phyloP scores from a whole-genome alignment of 2,329 filamentous ascomycete genomes.

The Botrytis paeoniae region DNA sequence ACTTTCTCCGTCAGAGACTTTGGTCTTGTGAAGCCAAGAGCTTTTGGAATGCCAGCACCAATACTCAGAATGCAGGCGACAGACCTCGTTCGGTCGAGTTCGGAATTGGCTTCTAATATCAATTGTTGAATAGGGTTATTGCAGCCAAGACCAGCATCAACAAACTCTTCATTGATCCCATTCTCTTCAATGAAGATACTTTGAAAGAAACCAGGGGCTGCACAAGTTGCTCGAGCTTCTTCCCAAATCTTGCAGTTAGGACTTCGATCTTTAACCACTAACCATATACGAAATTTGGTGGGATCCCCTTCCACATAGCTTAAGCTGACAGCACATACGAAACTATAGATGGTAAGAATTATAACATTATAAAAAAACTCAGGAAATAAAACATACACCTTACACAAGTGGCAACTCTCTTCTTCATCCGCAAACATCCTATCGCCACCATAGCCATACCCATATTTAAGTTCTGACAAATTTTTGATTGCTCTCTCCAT shows the following conservation, averaged over 20 bases:
- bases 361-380: neutral
- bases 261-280: neutral
- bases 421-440: neutral
- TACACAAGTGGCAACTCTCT: neutral
- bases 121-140: neutral
- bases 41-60: neutral
- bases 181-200: neutral
- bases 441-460: neutral
- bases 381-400: neutral
- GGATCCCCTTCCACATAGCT: neutral
- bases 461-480: neutral
- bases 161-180: no score
- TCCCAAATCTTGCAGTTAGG: neutral
- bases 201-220: neutral
- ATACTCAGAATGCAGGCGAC: neutral
- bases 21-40: neutral
- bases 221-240: neutral
- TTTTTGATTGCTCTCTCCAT: neutral
- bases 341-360: neutral
- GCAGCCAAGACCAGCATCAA: neutral
- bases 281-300: neutral
- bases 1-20: neutral
- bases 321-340: neutral
- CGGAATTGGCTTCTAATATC: neutral
- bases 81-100: neutral